Percentiles rank a stretch among this genome's conserved stretches.
These are phyloP conservation scores for Eleusine coracana DNA, from an alignment of 176 grass and related monocot genomes.

Conservation along the genomic window DNA sequence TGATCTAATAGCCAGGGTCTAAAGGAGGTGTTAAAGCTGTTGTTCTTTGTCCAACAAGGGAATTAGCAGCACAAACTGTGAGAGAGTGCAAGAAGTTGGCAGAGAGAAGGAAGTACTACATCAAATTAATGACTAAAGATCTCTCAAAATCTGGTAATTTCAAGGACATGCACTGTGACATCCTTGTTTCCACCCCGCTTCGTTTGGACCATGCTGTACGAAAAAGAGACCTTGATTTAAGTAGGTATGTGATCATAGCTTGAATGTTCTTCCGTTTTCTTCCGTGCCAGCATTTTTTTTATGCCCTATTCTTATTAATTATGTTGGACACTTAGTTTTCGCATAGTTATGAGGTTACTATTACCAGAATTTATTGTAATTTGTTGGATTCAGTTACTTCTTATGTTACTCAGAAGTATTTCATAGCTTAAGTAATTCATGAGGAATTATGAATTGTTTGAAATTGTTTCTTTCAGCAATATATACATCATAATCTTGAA, in stretches of 20 bases:
- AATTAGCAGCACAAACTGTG: conserved; percentile 85
- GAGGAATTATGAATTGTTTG: background rate
- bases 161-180: conserved; percentile 89
- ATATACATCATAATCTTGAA: background rate
- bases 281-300: background rate
- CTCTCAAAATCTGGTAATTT: conserved; percentile 87
- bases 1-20: conserved; percentile 86
- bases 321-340: background rate
- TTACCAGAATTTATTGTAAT: background rate
- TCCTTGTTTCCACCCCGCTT: conserved; percentile 89
- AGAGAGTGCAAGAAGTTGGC: conserved; percentile 92
- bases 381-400: conserved; percentile 13
- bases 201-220: conserved; percentile 72
- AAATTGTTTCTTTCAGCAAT: conserved; percentile 30
- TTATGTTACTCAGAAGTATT: conserved; percentile 3
- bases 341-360: background rate
- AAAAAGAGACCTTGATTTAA: conserved; percentile 87
- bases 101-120: conserved; percentile 77
- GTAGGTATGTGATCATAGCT: conserved; percentile 63
- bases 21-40: conserved; percentile 85
- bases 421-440: background rate
- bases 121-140: conserved; percentile 96
- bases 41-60: conserved; percentile 92
- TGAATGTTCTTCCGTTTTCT: background rate
- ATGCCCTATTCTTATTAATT: background rate